Conservation (phyloP, 225 moss, liverwort and hornwort species). For the Asterella californica region DNA sequence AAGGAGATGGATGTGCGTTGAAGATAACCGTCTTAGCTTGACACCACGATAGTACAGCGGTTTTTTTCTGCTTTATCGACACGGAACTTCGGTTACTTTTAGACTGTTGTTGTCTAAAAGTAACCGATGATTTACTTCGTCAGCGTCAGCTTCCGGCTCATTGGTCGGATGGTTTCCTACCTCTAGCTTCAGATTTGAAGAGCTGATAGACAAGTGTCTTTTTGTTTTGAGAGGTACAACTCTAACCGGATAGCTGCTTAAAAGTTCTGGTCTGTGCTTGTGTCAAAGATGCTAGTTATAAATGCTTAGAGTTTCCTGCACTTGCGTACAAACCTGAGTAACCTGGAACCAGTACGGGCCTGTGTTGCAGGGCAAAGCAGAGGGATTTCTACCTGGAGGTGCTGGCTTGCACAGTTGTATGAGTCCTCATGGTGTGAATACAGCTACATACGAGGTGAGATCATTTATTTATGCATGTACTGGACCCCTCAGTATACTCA, state of each 20-base stretch:
- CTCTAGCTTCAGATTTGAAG: not conserved
- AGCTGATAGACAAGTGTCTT: not conserved
- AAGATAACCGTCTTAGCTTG: too few relatives aligned
- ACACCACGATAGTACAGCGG: too few relatives aligned
- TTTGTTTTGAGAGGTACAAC: not conserved
- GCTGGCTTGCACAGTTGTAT: slow-evolving; percentile 93
- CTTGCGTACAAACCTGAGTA: too few relatives aligned
- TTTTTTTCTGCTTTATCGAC: too few relatives aligned
- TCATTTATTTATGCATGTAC: not conserved
- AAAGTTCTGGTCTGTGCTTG: not conserved
- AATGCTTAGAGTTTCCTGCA: not conserved
- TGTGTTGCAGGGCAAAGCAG: slow-evolving; percentile 75
- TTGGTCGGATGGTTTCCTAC: not conserved
- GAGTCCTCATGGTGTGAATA: slow-evolving; percentile 94
- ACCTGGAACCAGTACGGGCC: too few relatives aligned
- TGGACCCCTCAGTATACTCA: too few relatives aligned
- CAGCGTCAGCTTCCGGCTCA: not conserved
- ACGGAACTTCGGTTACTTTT: too few relatives aligned
- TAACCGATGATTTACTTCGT: not conserved
- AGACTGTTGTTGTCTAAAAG: too few relatives aligned
- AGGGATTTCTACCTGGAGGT: slow-evolving; percentile 87
- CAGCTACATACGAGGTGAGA: slow-evolving; percentile 84
- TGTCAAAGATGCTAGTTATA: not conserved
- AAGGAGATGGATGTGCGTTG: too few relatives aligned
- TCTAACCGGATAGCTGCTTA: not conserved